phyloP scores from a whole-genome alignment of 495 filamentous ascomycete species.

The Evansstolkia leycettana region DNA sequence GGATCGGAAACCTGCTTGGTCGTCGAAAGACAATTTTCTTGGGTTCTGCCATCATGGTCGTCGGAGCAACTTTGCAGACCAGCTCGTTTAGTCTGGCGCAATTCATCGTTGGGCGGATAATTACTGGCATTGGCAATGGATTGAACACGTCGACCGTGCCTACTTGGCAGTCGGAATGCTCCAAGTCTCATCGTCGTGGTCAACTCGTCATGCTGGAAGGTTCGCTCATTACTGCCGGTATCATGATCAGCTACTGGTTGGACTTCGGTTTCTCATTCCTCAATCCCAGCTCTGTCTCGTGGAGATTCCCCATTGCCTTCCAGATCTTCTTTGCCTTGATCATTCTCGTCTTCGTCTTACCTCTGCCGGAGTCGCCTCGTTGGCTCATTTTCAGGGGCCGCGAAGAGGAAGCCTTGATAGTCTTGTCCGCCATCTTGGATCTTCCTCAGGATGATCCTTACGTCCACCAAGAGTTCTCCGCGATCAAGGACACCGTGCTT shows the following conservation, averaged over 20 bases:
- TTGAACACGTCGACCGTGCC: conserved; percentile 59
- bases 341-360: conserved; percentile 47
- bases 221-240: conserved; percentile 57
- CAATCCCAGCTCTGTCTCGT: conserved; percentile 49
- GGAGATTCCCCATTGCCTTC: conserved; percentile 66
- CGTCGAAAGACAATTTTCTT: conserved; percentile 58
- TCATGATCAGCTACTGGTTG: conserved; percentile 67
- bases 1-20: conserved; percentile 59
- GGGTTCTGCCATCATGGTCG: conserved; percentile 56
- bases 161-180: conserved; percentile 71
- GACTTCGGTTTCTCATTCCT: conserved; percentile 58
- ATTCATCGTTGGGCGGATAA: conserved; percentile 50
- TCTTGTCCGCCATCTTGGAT: conserved; percentile 49
- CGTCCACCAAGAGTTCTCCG: conserved; percentile 50
- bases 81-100: conserved; percentile 48
- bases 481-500: conserved; percentile 64
- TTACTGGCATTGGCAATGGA: conserved; percentile 56
- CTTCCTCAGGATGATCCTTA: conserved; percentile 37
- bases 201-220: conserved; percentile 74
- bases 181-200: conserved; percentile 59
- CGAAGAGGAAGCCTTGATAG: conserved; percentile 51
- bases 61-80: conserved; percentile 55
- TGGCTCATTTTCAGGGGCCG: conserved; percentile 62
- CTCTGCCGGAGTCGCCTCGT: conserved; percentile 59
- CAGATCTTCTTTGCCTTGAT: conserved; percentile 56